These are phyloP conservation scores for Gonium pectorale DNA, from an alignment of 139 green algal genomes.

Conservation along the genomic window DNA sequence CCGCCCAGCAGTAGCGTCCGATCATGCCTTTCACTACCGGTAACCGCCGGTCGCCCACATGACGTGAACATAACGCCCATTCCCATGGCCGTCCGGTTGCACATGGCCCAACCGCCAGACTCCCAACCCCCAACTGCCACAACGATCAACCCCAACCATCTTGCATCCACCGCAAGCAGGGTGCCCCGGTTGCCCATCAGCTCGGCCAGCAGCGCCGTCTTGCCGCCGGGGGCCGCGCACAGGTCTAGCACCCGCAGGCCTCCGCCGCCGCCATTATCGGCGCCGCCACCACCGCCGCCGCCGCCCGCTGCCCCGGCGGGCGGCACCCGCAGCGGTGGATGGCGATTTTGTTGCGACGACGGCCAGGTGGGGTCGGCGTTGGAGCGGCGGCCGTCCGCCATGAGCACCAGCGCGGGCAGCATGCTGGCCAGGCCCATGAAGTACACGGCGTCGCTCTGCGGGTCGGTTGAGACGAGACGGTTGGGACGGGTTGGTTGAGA, in stretches of 20 bases:
- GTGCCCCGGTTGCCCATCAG: conserved; percentile 22
- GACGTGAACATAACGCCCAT: no score
- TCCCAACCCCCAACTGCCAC: no score
- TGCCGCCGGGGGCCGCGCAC: conserved; percentile 48
- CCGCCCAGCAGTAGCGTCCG: not conserved
- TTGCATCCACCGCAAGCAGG: conserved; percentile 25
- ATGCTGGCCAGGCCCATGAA: conserved; percentile 40
- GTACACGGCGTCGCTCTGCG: conserved; percentile 18
- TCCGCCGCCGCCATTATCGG: not conserved
- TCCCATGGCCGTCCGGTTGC: no score
- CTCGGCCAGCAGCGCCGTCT: conserved; percentile 43
- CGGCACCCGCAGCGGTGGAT: no score
- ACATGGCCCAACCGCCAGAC: no score
- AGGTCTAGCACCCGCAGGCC: conserved; percentile 42
- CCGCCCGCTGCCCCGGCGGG: not conserved
- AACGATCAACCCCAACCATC: no score
- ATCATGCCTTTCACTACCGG: no score
- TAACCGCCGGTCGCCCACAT: no score
- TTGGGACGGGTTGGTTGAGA: not conserved
- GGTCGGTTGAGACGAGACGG: not conserved
- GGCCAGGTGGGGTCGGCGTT: not conserved
- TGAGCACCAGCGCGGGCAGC: conserved; percentile 41
- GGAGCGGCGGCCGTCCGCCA: not conserved
- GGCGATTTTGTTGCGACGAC: no score
- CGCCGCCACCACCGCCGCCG: not conserved